A percentile compares a stretch with the other conserved stretches of the same genome.
These are phyloP conservation scores for Fusarium nematophilum DNA, from an alignment of 2,329 filamentous ascomycete species.

Conservation along the genomic window DNA sequence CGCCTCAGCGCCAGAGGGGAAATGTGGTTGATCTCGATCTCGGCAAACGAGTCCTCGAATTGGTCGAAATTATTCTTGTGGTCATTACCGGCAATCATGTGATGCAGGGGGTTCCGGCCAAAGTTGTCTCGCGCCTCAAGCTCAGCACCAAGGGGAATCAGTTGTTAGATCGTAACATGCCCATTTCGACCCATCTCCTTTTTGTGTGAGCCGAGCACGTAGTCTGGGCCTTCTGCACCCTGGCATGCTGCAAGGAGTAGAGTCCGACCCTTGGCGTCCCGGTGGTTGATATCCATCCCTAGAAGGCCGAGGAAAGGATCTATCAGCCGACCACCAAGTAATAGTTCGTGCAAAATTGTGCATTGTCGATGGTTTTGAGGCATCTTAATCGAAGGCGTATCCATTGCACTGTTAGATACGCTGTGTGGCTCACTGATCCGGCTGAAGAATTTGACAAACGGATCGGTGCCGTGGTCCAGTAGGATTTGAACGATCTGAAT, in stretches of 20 bases:
- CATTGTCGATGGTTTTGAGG: too few relatives aligned
- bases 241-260: conserved; percentile 41
- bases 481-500: conserved; percentile 25
- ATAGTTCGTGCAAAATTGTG: conserved; percentile 38
- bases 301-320: conserved; percentile 33
- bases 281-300: conserved; percentile 36
- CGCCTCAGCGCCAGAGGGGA: not conserved
- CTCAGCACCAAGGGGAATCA: conserved; percentile 41
- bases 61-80: too few relatives aligned
- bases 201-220: not conserved
- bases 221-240: conserved; percentile 9
- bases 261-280: conserved; percentile 43
- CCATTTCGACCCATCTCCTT: not conserved
- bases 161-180: conserved; percentile 13
- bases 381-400: too few relatives aligned
- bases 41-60: conserved; percentile 10
- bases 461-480: conserved; percentile 42
- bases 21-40: not conserved
- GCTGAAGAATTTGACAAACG: conserved; percentile 31
- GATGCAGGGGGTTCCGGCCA: conserved; percentile 38
- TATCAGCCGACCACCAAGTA: conserved; percentile 12
- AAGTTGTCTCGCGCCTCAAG: conserved; percentile 35
- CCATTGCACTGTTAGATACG: too few relatives aligned
- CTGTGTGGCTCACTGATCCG: too few relatives aligned
- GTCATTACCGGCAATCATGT: conserved; percentile 23